Evolutionary conservation across 225 moss, liverwort and hornwort genomes (phyloP).

Genomic region (Marchantia polymorpha): DNA sequence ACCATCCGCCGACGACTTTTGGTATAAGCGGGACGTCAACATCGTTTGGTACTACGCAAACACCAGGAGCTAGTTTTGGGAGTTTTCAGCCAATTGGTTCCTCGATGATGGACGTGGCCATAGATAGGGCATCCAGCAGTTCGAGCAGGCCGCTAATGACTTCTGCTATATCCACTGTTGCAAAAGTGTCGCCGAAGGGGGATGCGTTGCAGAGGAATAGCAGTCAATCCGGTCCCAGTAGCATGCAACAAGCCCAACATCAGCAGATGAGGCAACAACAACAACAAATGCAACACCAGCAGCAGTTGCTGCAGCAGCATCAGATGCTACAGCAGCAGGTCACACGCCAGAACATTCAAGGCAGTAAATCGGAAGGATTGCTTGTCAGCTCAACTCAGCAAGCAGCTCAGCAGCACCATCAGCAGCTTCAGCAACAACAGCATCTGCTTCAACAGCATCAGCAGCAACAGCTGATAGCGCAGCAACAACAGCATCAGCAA

Average conservation of each 20-base stretch:
- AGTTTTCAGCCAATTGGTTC: constrained; percentile 16
- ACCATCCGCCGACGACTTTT: constrained; percentile 17
- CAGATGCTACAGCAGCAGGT: constrained; percentile 42
- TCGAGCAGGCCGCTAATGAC: constrained; percentile 30
- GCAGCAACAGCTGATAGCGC: not conserved
- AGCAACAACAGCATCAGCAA: constrained; percentile 12
- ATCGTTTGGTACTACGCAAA: not conserved
- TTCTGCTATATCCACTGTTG: constrained; percentile 4
- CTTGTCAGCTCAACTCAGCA: constrained; percentile 38
- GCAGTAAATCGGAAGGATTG: constrained; percentile 45
- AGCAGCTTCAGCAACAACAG: constrained; percentile 34
- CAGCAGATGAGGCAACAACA: constrained; percentile 40
- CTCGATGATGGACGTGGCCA: constrained; percentile 21
- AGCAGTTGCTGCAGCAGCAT: constrained; percentile 43
- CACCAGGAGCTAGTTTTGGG: constrained; percentile 6
- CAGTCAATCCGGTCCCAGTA: constrained; percentile 29
- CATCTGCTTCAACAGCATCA: constrained; percentile 34
- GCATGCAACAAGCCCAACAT: constrained; percentile 38
- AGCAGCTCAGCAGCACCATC: constrained; percentile 23
- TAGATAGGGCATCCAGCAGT: constrained; percentile 42
- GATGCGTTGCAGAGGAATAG: constrained; percentile 27
- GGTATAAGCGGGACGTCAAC: constrained; percentile 21
- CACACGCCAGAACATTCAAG: constrained; percentile 42
- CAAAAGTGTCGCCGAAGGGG: constrained; percentile 16
- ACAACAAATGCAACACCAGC: constrained; percentile 27